Evolutionary conservation across 2,329 filamentous ascomycete genomes (phyloP).

Genomic region (Didymella pinodella): DNA sequence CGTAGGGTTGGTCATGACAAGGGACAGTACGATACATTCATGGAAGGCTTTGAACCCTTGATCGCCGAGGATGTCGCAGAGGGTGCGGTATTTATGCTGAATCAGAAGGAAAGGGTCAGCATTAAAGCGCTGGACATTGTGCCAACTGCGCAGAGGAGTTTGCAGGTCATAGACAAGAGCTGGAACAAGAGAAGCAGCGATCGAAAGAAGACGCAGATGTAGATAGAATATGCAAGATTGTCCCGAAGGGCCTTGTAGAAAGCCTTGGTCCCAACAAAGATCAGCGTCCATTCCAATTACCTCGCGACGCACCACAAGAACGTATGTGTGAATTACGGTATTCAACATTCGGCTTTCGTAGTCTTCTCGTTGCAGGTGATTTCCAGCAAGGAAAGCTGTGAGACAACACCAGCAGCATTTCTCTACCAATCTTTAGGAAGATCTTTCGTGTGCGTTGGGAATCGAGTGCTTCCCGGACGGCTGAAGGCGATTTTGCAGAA

Average conservation of each 20-base stretch:
- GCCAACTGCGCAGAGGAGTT: constrained; percentile 52
- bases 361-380: too few relatives aligned
- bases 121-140: constrained; percentile 60
- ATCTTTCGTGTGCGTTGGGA: not conserved
- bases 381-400: too few relatives aligned
- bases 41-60: constrained; percentile 57
- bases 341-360: too few relatives aligned
- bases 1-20: constrained; percentile 53
- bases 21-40: constrained; percentile 54
- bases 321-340: too few relatives aligned
- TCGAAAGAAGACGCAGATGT: constrained; percentile 14
- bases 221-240: not conserved
- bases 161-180: constrained; percentile 49
- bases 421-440: not conserved
- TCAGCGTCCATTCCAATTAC: too few relatives aligned
- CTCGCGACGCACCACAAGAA: too few relatives aligned
- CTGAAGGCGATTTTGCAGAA: not conserved
- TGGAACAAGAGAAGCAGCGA: constrained; percentile 51
- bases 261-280: not conserved
- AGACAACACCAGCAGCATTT: not conserved
- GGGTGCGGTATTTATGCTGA: constrained; percentile 55
- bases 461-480: not conserved
- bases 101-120: constrained; percentile 51
- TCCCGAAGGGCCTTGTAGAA: too few relatives aligned
- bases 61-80: constrained; percentile 56